phyloP scores from a whole-genome alignment of 2,329 filamentous ascomycete species.

The Cercospora sp. region DNA sequence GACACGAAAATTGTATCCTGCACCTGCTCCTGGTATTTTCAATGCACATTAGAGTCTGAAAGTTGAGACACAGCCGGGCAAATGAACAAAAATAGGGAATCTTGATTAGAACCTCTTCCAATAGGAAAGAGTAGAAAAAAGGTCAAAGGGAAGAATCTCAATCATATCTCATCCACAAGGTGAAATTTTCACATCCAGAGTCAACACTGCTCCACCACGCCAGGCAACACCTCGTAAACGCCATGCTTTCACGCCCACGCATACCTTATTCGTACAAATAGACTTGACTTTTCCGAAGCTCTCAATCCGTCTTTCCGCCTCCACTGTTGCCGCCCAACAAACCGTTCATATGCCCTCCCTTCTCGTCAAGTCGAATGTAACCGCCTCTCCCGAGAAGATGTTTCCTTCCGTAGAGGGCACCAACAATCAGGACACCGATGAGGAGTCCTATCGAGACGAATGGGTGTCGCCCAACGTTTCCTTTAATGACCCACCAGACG shows the following conservation, averaged over 20 bases:
- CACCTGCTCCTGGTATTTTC: neutral
- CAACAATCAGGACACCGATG: slow-evolving; percentile 50
- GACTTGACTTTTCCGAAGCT: neutral
- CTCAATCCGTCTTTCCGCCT: slow-evolving; percentile 20
- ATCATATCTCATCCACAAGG: slow-evolving; percentile 1
- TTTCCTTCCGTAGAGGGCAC: slow-evolving; percentile 35
- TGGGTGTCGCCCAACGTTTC: slow-evolving; percentile 48
- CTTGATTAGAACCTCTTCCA: neutral
- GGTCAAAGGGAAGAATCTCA: neutral
- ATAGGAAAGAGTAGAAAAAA: neutral
- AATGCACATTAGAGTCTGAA: neutral
- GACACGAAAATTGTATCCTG: neutral
- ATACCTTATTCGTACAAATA: neutral
- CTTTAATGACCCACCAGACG: slow-evolving; percentile 57
- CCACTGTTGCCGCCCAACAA: slow-evolving; percentile 58
- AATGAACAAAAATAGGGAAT: neutral
- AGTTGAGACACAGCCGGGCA: neutral
- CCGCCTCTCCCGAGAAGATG: slow-evolving; percentile 36
- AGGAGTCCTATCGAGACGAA: slow-evolving; percentile 55
- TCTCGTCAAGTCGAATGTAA: slow-evolving; percentile 49
- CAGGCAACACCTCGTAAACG: neutral
- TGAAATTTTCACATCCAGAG: neutral
- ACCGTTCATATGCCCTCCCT: slow-evolving; percentile 66
- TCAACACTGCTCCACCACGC: neutral
- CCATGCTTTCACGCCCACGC: neutral